Base-by-base conservation (phyloP, 2,329 filamentous ascomycete genomes). In the Colletotrichum lentis region DNA sequence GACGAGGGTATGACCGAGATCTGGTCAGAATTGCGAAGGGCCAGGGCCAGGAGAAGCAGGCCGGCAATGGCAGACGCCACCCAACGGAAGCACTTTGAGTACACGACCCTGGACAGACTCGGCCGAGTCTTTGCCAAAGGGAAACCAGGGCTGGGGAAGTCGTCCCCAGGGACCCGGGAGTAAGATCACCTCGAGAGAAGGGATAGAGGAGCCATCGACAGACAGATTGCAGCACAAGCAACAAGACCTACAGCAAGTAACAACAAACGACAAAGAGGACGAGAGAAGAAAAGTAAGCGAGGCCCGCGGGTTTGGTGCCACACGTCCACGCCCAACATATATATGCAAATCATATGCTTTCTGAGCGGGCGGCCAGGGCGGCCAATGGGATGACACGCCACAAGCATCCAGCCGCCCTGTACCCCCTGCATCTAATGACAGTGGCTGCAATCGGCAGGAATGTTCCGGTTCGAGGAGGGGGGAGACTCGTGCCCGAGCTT, bases 51-150 rank as follows among this genome's bases (percentile, higher is more conserved):
- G 11, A 59, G 10, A 3, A 59, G 44, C n/a, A 24, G 5, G 2
- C 56, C 56, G 12, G 22, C 20, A 12, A 24, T 5, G 7, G n/a
- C 22, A 4, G 18, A n/a, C n/a, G n/a, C 20, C n/a, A 49, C 27
- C 27, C 43, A 35, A 35, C 53, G 61, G 18, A 57, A 39, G 1
- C 46, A 44, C 14, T 52, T 58, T 11, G 62, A 59, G 3, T 20
- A 5, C 1, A 50, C 0, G 8, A 59, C 44, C 6, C 27, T 31
- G 20, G 14, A 49, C 3, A 59, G 31, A 14, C 31, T 49, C 35
- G 56, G 56, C 16, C 44, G 27, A 14, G 44, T 27, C 14, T 18
- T 27, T 24, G 43, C 5, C 3, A 31, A 27, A 6, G 43, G 18
- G 8, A 22, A 14, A 24, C 20, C n/a, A 16, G 12, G 1, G 3